phyloP scores from a whole-genome alignment of 2,329 filamentous ascomycete species.

The Penicillium frequentans region DNA sequence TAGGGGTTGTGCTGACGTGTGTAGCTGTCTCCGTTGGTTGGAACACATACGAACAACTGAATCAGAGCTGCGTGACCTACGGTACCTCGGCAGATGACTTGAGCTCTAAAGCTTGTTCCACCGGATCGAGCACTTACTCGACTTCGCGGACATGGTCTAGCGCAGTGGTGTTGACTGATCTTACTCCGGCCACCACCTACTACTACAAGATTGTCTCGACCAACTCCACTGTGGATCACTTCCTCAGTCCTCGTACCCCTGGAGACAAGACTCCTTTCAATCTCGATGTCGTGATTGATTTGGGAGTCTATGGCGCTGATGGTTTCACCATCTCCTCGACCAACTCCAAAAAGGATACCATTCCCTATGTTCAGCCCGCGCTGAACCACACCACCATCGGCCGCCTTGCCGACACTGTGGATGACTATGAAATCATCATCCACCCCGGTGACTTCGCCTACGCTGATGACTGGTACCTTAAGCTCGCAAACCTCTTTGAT shows the following conservation, averaged over 20 bases:
- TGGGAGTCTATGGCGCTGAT: constrained; percentile 56
- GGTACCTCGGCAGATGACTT: constrained; percentile 47
- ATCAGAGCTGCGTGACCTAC: constrained; percentile 53
- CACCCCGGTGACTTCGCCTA: constrained; percentile 54
- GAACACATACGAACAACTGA: constrained; percentile 56
- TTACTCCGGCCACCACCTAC: constrained; percentile 57
- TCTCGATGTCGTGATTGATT: constrained; percentile 55
- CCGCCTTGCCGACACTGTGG: constrained; percentile 51
- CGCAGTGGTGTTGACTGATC: constrained; percentile 46
- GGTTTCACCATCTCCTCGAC: constrained; percentile 48
- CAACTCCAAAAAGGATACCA: constrained; percentile 51
- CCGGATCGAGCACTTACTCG: constrained; percentile 50
- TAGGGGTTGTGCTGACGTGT: background rate
- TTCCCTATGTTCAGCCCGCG: constrained; percentile 51
- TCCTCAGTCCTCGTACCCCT: constrained; percentile 54
- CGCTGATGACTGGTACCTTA: constrained; percentile 58
- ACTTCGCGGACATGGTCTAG: constrained; percentile 58
- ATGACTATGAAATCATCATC: constrained; percentile 55
- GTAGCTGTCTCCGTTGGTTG: constrained; percentile 56
- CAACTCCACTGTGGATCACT: constrained; percentile 56
- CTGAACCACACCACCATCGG: constrained; percentile 62
- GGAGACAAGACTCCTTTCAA: constrained; percentile 58
- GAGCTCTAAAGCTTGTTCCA: constrained; percentile 45
- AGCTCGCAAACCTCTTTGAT: constrained; percentile 47
- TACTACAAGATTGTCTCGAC: constrained; percentile 61